These are phyloP conservation scores for Cardamine occulta DNA, from an alignment of 345 rosid species.

Conservation along the genomic window DNA sequence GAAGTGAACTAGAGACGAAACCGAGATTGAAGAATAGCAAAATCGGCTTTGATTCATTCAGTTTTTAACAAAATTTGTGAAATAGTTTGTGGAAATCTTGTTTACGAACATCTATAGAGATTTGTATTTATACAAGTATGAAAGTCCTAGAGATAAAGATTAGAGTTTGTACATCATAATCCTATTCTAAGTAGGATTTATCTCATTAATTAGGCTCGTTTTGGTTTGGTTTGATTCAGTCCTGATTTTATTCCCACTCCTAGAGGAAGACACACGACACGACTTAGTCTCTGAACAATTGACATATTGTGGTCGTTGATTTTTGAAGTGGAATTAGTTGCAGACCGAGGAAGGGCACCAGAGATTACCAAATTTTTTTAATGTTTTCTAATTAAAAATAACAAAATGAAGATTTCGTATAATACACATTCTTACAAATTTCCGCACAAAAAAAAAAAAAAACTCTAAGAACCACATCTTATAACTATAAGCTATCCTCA, in stretches of 20 bases:
- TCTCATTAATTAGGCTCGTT: no score
- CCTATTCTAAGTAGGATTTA: no score
- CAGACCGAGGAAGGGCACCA: background rate
- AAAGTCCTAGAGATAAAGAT: no score
- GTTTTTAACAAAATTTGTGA: background rate
- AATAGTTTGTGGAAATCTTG: no score
- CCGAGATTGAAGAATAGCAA: background rate
- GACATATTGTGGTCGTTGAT: background rate
- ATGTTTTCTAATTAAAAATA: background rate
- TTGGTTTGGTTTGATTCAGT: background rate
- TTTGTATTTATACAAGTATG: no score
- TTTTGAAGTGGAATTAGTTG: background rate
- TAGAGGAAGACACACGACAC: background rate
- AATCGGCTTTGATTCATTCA: background rate
- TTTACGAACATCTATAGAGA: no score
- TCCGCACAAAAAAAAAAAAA: background rate
- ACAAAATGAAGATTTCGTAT: background rate
- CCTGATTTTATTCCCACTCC: background rate
- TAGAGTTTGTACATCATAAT: no score
- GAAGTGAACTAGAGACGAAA: background rate
- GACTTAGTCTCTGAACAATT: background rate
- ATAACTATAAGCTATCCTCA: conserved; percentile 4
- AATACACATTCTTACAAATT: conserved; percentile 2
- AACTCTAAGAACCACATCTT: background rate
- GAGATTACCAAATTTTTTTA: background rate